Conservation (phyloP, 2,329 filamentous ascomycete species). For the Chaetomium strumarium region DNA sequence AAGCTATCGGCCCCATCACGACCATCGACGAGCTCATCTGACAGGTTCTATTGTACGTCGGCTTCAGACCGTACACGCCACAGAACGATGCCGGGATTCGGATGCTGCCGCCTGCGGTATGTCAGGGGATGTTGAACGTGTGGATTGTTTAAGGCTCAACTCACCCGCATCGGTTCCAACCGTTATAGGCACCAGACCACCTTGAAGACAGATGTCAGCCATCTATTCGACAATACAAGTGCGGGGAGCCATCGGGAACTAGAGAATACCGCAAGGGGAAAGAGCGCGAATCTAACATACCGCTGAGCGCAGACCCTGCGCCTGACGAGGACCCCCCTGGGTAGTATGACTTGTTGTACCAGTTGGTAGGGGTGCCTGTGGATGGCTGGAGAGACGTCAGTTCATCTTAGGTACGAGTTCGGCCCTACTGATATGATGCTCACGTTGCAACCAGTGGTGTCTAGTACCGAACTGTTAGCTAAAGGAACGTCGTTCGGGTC, state of each 20-base stretch:
- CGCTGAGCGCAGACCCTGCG: constrained; percentile 62
- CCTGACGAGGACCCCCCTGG: constrained; percentile 77
- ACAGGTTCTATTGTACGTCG: constrained; percentile 65
- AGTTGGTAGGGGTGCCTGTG: constrained; percentile 71
- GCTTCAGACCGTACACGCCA: constrained; percentile 75
- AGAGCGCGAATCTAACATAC: constrained; percentile 21
- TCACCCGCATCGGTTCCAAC: constrained; percentile 64
- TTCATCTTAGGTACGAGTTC: background rate
- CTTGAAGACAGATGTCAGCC: no score
- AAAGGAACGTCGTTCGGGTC: background rate
- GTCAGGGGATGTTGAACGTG: background rate
- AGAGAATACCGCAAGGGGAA: no score
- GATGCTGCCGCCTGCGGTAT: constrained; percentile 54
- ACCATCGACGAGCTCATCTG: constrained; percentile 48
- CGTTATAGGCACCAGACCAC: constrained; percentile 66
- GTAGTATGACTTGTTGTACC: constrained; percentile 70
- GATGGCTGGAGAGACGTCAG: constrained; percentile 38
- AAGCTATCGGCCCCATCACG: constrained; percentile 69
- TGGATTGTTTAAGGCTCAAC: background rate
- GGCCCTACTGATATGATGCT: constrained; percentile 13
- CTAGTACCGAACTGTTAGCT: constrained; percentile 34
- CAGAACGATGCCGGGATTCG: constrained; percentile 71
- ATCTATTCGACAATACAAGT: no score
- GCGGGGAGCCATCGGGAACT: no score
- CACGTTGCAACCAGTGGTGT: constrained; percentile 78